Evolutionary conservation across 2,329 filamentous ascomycete species (phyloP).

Genomic region (Teratosphaeria nubilosa): DNA sequence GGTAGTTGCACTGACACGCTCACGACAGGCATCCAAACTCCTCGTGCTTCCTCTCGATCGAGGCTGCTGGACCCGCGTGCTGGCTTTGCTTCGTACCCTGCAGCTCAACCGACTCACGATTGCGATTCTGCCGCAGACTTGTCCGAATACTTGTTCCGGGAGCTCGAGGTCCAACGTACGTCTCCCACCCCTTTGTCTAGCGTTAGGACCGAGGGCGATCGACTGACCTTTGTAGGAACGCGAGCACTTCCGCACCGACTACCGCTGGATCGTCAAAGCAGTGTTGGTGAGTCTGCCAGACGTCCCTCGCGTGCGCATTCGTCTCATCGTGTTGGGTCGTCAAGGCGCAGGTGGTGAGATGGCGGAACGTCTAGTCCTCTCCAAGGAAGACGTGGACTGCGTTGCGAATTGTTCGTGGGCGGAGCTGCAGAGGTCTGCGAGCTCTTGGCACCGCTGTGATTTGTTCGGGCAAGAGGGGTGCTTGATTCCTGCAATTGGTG

Average conservation of each 20-base stretch:
- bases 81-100: constrained; percentile 1
- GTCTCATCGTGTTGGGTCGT: neutral
- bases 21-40: neutral
- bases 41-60: constrained; percentile 1
- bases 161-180: neutral
- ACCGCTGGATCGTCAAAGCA: neutral
- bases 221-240: neutral
- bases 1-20: neutral
- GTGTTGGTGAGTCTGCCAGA: neutral
- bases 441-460: neutral
- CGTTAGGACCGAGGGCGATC: too few relatives aligned
- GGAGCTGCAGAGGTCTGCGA: neutral
- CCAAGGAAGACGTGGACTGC: neutral
- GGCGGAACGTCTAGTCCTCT: neutral
- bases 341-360: too few relatives aligned
- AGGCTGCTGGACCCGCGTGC: constrained; percentile 1
- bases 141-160: neutral
- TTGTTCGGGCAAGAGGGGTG: neutral
- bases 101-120: constrained; percentile 2
- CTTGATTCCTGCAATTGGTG: neutral
- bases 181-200: neutral
- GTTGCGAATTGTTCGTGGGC: neutral
- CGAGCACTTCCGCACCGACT: neutral
- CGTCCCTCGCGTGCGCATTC: neutral
- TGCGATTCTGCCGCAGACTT: neutral